A percentile compares a stretch with the other conserved stretches of the same genome.
Conservation (phyloP, 257 asterid species). For the Gynochthodes officinalis region DNA sequence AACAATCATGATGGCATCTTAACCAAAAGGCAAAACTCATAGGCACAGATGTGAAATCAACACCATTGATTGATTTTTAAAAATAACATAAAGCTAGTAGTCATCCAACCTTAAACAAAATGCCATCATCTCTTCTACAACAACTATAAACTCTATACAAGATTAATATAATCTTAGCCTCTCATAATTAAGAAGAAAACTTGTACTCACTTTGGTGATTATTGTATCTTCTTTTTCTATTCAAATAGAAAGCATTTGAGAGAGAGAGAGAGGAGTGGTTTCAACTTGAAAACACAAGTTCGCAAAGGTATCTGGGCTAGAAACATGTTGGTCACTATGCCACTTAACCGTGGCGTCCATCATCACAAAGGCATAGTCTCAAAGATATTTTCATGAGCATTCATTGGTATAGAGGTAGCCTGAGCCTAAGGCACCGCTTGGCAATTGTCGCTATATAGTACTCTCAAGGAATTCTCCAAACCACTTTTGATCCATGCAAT, state of each 20-base stretch:
- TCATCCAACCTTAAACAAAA: background rate
- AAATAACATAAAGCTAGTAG: background rate
- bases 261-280: too few species aligned
- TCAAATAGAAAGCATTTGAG: background rate
- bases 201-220: background rate
- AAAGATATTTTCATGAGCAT: conserved; percentile 18
- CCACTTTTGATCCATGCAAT: conserved; percentile 72
- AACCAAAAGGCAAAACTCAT: background rate
- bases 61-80: background rate
- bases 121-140: background rate
- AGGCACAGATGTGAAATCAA: background rate
- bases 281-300: conserved; percentile 33
- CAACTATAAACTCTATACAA: conserved; percentile 12
- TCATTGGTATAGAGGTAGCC: conserved; percentile 16
- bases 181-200: background rate
- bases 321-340: conserved; percentile 23
- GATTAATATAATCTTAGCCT: background rate
- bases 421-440: conserved; percentile 21
- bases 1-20: background rate
- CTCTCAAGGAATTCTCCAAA: conserved; percentile 37
- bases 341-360: conserved; percentile 22
- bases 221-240: too few species aligned
- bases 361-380: conserved; percentile 21
- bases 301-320: conserved; percentile 30
- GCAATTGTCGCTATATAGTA: conserved; percentile 19